Base-by-base conservation (phyloP, 2,329 filamentous ascomycete genomes). In the Penicillium brasilianum region DNA sequence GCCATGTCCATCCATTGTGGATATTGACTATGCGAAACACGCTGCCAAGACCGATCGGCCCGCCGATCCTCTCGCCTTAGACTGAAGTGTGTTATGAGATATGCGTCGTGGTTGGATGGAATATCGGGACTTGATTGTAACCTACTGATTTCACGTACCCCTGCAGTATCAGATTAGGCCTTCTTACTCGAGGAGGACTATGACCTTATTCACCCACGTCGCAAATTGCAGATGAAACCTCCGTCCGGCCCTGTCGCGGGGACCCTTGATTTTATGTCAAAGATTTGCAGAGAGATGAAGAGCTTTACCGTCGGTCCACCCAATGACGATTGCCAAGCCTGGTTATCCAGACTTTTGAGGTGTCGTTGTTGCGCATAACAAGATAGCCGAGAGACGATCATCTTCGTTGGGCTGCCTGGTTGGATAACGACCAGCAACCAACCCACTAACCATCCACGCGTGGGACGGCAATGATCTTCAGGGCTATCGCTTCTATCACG, bases 381-480 rank as follows among this genome's bases (percentile, higher is more conserved):
- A 20, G 11, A 44, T 54, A 11, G n/a, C 20, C 11, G 10, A 18
- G n/a, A 30, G 48, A 6, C 32, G 52, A 57, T 62, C 54, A 51
- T 22, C 14, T n/a, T 22, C 2, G 30, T 3, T 39, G 20, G 18
- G 25, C 50, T 46, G 8, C n/a, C 51, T 64, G 57, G 57, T 60
- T 66, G 62, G 62, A 20, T 25, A 16, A 36, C 58, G 22, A 20
- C 28, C 48, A 36, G 39, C 46, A 51, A 13, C 18, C 16, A 36
- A 18, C 49, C 56, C 56, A 58, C 59, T 49, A 10, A 48, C 14
- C 30, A 51, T 28, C 44, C 8, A 6, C 49, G 22, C 14, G 25
- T 41, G 8, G 13, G 16, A 44, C 20, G 58, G 60, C 28, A 67
- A 61, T 62, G 64, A 68, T 68, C 58, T 63, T 61, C 60, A 64